Percentiles rank a stretch among this genome's conserved stretches.
Evolutionary conservation across 2,329 filamentous ascomycete species (phyloP).

Genomic region (Xylariaceae sp.): DNA sequence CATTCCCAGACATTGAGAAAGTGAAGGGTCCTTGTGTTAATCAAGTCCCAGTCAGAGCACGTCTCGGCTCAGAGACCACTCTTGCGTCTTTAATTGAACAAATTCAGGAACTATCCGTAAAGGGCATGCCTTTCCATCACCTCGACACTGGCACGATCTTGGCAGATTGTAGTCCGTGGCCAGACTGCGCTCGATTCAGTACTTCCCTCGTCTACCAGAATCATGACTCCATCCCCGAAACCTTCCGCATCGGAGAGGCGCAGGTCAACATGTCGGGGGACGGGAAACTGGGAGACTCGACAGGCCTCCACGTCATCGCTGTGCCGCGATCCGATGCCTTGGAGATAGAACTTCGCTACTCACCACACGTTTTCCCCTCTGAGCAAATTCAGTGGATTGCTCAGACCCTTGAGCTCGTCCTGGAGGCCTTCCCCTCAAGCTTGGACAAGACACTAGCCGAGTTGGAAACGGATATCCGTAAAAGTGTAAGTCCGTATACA

Average conservation of each 20-base stretch:
- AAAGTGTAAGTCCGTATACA: background rate
- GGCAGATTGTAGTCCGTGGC: background rate
- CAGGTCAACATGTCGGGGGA: background rate
- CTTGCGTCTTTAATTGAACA: background rate
- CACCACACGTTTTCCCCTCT: background rate
- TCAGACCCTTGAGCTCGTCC: background rate
- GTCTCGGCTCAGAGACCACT: background rate
- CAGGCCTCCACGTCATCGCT: background rate
- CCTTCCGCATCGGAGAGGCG: background rate
- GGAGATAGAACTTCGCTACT: background rate
- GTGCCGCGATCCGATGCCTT: background rate
- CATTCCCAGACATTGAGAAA: background rate
- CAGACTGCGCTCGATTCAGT: background rate
- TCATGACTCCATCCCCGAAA: background rate
- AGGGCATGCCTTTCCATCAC: background rate
- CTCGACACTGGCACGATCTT: background rate
- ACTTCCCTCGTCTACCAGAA: background rate
- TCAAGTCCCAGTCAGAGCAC: background rate
- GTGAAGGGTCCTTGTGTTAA: slow-evolving; percentile 1
- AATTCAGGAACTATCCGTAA: background rate
- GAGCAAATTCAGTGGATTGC: background rate
- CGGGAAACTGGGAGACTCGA: background rate
- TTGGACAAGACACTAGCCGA: background rate
- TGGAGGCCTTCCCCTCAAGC: background rate
- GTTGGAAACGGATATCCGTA: background rate